Conservation (phyloP, 768 basidiomycete species). For the Naganishia friedmannii region DNA sequence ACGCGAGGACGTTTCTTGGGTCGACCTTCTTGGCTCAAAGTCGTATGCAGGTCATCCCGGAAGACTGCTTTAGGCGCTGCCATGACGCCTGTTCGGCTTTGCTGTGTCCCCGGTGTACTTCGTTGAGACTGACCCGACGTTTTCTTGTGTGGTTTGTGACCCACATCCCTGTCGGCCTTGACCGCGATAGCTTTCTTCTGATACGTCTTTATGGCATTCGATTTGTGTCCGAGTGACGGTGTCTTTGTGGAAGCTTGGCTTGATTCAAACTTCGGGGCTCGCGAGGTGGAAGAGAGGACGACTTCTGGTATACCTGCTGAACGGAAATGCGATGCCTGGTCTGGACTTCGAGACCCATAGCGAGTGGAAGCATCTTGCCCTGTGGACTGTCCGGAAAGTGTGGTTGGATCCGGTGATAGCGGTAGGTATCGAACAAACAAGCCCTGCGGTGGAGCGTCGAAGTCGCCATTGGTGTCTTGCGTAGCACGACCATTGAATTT, state of each 20-base stretch:
- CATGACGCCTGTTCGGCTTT: background rate
- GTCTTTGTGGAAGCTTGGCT: background rate
- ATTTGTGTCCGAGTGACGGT: background rate
- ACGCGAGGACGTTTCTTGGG: background rate
- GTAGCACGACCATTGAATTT: background rate
- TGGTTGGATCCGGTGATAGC: slow-evolving; percentile 13
- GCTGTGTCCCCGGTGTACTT: background rate
- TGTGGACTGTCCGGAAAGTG: background rate
- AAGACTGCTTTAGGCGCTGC: background rate
- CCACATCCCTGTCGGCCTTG: background rate
- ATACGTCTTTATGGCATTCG: background rate
- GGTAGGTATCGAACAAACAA: background rate
- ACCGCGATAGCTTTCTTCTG: background rate
- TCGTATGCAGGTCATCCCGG: background rate
- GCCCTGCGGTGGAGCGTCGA: background rate
- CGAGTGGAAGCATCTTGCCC: slow-evolving; percentile 1
- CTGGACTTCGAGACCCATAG: background rate
- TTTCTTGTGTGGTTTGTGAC: background rate
- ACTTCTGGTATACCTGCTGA: background rate
- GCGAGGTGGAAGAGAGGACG: background rate
- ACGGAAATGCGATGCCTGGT: background rate
- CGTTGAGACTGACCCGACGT: background rate
- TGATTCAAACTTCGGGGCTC: background rate
- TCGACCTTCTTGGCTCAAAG: background rate
- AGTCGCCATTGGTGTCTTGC: background rate